Conservation (phyloP, 2,329 filamentous ascomycete genomes). For the Emergomyces orientalis region DNA sequence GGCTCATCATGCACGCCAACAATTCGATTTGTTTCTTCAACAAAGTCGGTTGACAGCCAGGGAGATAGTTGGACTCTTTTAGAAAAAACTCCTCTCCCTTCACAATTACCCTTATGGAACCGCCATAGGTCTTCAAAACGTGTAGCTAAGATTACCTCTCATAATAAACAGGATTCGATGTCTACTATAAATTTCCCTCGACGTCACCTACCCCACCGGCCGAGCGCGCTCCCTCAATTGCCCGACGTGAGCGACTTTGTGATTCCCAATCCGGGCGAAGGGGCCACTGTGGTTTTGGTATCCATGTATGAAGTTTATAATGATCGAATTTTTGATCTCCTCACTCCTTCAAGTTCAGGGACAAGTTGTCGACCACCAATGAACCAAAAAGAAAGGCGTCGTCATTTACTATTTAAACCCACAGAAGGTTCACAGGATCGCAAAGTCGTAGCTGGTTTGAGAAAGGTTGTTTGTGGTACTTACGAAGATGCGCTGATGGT, state of each 20-base stretch:
- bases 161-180: constrained; percentile 45
- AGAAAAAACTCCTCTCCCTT: constrained; percentile 11
- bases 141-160: constrained; percentile 32
- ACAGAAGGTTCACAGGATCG: constrained; percentile 80
- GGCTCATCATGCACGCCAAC: constrained; percentile 11
- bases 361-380: constrained; percentile 35
- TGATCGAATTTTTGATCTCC: constrained; percentile 89
- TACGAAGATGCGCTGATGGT: constrained; percentile 81
- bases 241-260: constrained; percentile 66
- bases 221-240: constrained; percentile 60
- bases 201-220: constrained; percentile 54
- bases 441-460: constrained; percentile 88
- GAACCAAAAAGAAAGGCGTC: constrained; percentile 57
- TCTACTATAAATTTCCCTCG: constrained; percentile 49
- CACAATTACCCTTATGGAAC: constrained; percentile 23
- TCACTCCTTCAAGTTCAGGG: constrained; percentile 46
- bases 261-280: constrained; percentile 56
- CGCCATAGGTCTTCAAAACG: constrained; percentile 19
- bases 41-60: neutral
- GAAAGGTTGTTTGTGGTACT: constrained; percentile 77
- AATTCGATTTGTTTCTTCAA: constrained; percentile 9
- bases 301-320: constrained; percentile 99
- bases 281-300: constrained; percentile 78
- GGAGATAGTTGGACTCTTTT: constrained; percentile 4
- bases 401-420: constrained; percentile 80